phyloP scores from a whole-genome alignment of 768 basidiomycete genomes.

The Russula emetica region DNA sequence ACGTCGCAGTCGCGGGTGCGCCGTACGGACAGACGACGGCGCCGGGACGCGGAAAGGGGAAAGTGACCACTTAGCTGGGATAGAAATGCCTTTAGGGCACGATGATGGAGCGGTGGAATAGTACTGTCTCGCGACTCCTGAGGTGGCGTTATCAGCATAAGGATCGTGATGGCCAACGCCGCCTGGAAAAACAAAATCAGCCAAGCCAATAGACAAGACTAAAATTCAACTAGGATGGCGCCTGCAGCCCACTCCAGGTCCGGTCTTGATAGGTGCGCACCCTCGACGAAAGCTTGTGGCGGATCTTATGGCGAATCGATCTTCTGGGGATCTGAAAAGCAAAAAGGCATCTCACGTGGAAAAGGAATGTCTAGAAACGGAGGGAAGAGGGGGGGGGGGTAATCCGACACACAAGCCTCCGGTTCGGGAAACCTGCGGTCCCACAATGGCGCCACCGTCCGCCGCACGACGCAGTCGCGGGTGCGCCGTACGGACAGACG shows the following conservation, averaged over 20 bases:
- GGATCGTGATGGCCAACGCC: background rate
- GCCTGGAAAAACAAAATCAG: no score
- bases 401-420: conserved; percentile 18
- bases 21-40: conserved; percentile 9
- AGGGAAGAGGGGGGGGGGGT: background rate
- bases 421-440: conserved; percentile 7
- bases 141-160: no score
- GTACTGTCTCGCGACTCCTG: no score
- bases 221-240: no score
- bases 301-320: background rate
- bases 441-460: conserved; percentile 8
- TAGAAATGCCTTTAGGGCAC: background rate
- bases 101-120: background rate
- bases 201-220: no score
- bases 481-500: conserved; percentile 10
- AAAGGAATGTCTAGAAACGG: background rate
- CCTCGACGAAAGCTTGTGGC: background rate
- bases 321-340: conserved; percentile 6
- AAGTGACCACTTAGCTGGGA: conserved; percentile 20
- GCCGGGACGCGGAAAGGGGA: conserved; percentile 13
- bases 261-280: conserved; percentile 10
- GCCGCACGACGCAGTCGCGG: conserved; percentile 23
- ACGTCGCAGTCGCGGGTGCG: conserved; percentile 23
- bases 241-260: background rate
- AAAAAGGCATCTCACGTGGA: conserved; percentile 11